phyloP scores from a whole-genome alignment of 495 filamentous ascomycete genomes.

The Collariella sp. region DNA sequence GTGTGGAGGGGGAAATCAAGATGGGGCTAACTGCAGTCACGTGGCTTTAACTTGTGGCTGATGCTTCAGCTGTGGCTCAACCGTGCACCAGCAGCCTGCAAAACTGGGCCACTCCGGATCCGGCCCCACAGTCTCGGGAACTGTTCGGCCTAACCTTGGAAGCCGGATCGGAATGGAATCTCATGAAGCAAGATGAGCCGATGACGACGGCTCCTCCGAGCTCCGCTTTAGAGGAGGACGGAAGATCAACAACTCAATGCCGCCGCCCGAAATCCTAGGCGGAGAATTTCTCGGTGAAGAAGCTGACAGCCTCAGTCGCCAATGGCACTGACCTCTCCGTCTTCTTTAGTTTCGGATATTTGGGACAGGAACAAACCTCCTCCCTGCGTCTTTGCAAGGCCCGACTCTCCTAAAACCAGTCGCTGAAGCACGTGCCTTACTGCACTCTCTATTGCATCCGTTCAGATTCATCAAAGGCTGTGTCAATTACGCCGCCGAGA shows the following conservation, averaged over 20 bases:
- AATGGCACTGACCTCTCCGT: too few relatives aligned
- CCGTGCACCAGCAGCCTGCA: not conserved
- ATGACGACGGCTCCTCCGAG: not conserved
- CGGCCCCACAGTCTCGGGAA: not conserved
- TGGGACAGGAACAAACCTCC: too few relatives aligned
- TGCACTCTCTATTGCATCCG: too few relatives aligned
- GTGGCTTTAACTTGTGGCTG: conserved; percentile 18
- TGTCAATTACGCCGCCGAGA: too few relatives aligned
- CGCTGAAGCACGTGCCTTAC: too few relatives aligned
- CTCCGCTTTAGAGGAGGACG: not conserved
- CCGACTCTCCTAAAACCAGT: too few relatives aligned
- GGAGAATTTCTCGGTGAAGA: too few relatives aligned
- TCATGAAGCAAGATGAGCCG: too few relatives aligned
- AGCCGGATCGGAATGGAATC: too few relatives aligned
- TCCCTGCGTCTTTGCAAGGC: too few relatives aligned
- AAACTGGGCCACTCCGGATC: not conserved
- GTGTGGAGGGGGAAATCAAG: conserved; percentile 31
- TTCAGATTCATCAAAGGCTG: not conserved
- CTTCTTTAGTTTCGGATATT: too few relatives aligned
- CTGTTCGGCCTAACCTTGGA: not conserved
- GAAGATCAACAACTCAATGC: not conserved
- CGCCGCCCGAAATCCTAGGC: not conserved
- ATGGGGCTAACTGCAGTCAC: conserved; percentile 30
- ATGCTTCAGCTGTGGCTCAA: conserved; percentile 7
- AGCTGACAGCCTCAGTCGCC: too few relatives aligned